Conservation (phyloP, 2,329 filamentous ascomycete genomes). For the Talaromyces sp. region DNA sequence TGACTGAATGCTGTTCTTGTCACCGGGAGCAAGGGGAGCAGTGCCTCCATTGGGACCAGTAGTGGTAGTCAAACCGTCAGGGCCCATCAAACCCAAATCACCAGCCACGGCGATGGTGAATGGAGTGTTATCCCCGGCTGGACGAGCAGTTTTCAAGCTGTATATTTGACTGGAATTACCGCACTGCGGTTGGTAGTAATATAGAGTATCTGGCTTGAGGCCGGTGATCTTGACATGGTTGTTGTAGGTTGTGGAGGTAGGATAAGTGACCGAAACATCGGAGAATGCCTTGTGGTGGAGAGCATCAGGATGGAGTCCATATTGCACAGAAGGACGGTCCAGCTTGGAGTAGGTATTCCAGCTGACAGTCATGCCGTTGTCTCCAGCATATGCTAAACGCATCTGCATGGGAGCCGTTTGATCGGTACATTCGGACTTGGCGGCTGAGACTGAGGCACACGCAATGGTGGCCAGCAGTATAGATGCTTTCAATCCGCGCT, state of each 20-base stretch:
- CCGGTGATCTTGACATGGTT: conserved; percentile 22
- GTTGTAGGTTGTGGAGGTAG: conserved; percentile 31
- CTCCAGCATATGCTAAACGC: conserved; percentile 19
- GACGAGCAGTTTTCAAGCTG: conserved; percentile 20
- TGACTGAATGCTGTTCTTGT: conserved; percentile 16
- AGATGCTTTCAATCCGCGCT: not conserved
- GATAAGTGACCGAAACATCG: conserved; percentile 27
- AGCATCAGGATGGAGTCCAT: conserved; percentile 21
- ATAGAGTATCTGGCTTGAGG: conserved; percentile 21
- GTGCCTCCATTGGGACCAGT: conserved; percentile 2
- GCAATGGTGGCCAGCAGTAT: not conserved
- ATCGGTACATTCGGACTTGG: not conserved
- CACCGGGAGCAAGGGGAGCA: conserved; percentile 8
- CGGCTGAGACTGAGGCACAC: not conserved
- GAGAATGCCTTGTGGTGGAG: conserved; percentile 23
- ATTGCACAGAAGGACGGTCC: conserved; percentile 25
- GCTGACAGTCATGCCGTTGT: conserved; percentile 17
- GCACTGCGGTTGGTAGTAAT: conserved; percentile 21
- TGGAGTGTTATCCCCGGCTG: conserved; percentile 19
- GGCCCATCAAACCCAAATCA: conserved; percentile 17
- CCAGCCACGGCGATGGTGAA: conserved; percentile 19
- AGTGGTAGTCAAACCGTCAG: conserved; percentile 16
- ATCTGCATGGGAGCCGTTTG: conserved; percentile 8
- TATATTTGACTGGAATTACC: conserved; percentile 16
- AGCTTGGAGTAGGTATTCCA: conserved; percentile 34